Evolutionary conservation across 108 stramenopile genomes (phyloP), one percentile per base, ranked within the genome.

Genomic region (Epithemia pelagica): DNA sequence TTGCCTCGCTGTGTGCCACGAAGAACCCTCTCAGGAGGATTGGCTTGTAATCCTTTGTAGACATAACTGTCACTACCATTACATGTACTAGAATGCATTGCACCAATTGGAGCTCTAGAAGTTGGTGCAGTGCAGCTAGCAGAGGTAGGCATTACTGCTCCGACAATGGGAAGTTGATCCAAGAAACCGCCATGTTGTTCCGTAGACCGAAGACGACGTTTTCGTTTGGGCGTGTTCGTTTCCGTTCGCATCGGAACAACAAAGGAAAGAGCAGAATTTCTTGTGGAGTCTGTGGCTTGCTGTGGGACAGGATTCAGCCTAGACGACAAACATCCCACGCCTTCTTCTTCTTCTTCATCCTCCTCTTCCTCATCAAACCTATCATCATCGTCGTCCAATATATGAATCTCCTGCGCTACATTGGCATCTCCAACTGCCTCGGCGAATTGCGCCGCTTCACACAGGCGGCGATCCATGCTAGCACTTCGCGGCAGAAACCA

Each of bases 401-500:
- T 89, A 37, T 73, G 65, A 31, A 85, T 73, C 0, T 84, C 29
- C 2, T 76, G 46, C n/a, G 25, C 54, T 24, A 70, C 61, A 19
- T 64, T 62, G 32, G 72, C 72, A 21, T 88, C 87, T 27, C 90
- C 90, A 1, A 91, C 82, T 28, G 87, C 87, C 62, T 84, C 77
- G 7, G 85, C 81, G 74, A 85, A 91, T 69, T 88, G 87, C 0
- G 71, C 83, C 1, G 89, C 82, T 78, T 90, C 89, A 33, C 64
- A 62, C 30, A 75, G 70, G 0, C 76, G 64, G 28, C 89, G 62
- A 73, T 83, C 78, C 32, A 73, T 68, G 28, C 77, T 78, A 24
- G 72, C 63, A 1, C 71, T 70, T 63, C 76, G 66, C 1, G 15
- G 25, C 2, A 54, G 21, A 46, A 10, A 15, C 5, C 37, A 10